Percentiles rank a stretch among this genome's conserved stretches.
These are phyloP conservation scores for Phytophthora podocarpi DNA, from an alignment of 352 stramenopile genomes.

Conservation along the genomic window DNA sequence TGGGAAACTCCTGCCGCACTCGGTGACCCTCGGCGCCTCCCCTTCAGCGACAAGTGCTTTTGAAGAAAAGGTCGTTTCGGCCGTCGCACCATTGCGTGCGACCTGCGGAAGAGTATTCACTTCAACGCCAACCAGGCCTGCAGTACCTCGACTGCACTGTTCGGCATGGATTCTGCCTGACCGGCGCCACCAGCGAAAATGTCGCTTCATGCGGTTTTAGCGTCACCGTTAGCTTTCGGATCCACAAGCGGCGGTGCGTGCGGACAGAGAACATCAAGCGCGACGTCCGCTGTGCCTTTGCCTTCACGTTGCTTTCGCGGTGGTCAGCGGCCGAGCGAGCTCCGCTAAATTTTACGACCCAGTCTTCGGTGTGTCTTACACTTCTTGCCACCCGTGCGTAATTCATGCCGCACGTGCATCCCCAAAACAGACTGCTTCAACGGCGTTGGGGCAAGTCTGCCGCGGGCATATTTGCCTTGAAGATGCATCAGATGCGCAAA, in stretches of 20 bases:
- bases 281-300: neutral
- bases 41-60: neutral
- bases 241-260: neutral
- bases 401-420: too few species aligned
- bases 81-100: constrained; percentile 24
- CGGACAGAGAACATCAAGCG: neutral
- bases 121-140: constrained; percentile 6
- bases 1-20: neutral
- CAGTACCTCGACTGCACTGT: neutral
- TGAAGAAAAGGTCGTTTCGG: constrained; percentile 7
- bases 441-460: neutral
- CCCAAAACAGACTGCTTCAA: constrained; percentile 8
- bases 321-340: constrained; percentile 6
- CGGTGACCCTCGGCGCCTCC: neutral
- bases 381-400: constrained; percentile 9
- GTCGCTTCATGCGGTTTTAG: constrained; percentile 13
- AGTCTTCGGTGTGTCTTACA: constrained; percentile 3
- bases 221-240: neutral
- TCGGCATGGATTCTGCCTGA: neutral
- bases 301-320: neutral
- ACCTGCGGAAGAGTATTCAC: neutral
- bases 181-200: constrained; percentile 7
- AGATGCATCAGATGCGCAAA: neutral
- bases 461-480: neutral
- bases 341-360: constrained; percentile 9